phyloP scores from a whole-genome alignment of 345 rosid species.

The Eucalyptus sp. region DNA sequence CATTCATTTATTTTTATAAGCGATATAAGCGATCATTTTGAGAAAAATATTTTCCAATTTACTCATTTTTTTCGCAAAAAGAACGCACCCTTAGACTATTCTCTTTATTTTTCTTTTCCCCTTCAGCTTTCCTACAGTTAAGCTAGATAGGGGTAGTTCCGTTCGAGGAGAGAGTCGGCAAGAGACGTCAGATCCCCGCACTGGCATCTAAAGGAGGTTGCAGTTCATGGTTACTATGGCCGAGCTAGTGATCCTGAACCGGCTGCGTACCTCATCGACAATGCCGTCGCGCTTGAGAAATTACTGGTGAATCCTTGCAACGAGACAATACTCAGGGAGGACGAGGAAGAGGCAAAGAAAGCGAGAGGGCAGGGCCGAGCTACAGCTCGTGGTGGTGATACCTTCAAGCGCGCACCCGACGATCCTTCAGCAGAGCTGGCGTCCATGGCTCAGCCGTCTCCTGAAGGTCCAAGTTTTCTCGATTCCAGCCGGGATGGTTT shows the following conservation, averaged over 20 bases:
- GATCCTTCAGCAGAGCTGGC: not conserved
- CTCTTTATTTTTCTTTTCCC: not conserved
- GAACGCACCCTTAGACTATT: no score
- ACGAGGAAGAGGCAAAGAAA: not conserved
- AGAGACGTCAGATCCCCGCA: not conserved
- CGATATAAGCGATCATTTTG: no score
- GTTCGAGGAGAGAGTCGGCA: not conserved
- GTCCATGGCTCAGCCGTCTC: not conserved
- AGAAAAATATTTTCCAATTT: no score
- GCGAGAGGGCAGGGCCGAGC: not conserved
- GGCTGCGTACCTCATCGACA: not conserved
- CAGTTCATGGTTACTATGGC: not conserved
- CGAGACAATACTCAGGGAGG: not conserved
- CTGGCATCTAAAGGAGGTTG: not conserved
- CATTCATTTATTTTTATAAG: no score
- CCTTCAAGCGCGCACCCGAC: not conserved
- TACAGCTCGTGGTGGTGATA: not conserved
- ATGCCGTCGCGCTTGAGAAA: not conserved
- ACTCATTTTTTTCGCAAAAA: no score
- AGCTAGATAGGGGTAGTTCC: not conserved
- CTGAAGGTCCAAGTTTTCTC: not conserved
- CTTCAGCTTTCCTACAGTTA: not conserved
- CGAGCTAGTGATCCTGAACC: not conserved
- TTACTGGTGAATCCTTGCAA: not conserved
- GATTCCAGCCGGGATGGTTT: not conserved